phyloP scores from a whole-genome alignment of 495 filamentous ascomycete genomes.

The Talaromyces proteolyticus region DNA sequence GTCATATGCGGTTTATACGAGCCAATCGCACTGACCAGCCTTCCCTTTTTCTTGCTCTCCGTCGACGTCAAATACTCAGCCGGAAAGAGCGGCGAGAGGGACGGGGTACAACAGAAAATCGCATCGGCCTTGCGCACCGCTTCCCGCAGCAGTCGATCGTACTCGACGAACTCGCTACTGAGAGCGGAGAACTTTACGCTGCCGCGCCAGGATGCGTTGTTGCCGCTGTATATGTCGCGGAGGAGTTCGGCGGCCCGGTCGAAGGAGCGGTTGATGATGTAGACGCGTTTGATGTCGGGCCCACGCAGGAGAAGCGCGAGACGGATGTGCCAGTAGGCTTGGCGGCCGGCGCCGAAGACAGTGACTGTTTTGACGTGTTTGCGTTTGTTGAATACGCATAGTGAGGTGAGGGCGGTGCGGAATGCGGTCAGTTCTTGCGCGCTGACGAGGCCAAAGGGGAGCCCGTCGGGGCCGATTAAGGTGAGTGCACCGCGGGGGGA shows the following conservation, averaged over 20 bases:
- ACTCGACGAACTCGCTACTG: constrained; percentile 67
- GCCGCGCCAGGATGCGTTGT: constrained; percentile 45
- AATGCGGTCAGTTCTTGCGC: constrained; percentile 87
- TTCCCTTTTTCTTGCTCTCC: constrained; percentile 66
- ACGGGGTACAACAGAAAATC: constrained; percentile 78
- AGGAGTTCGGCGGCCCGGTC: constrained; percentile 51
- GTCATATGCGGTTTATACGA: constrained; percentile 81
- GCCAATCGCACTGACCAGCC: constrained; percentile 77
- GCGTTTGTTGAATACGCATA: constrained; percentile 68
- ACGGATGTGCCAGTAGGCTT: constrained; percentile 92
- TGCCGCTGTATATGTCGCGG: constrained; percentile 47
- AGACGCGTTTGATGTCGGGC: constrained; percentile 64
- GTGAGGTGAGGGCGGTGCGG: constrained; percentile 79
- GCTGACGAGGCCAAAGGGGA: constrained; percentile 73
- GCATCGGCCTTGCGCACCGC: constrained; percentile 65
- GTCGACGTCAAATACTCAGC: constrained; percentile 54
- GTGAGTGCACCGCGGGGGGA: constrained; percentile 75
- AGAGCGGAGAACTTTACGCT: constrained; percentile 65
- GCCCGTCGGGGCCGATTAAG: constrained; percentile 60
- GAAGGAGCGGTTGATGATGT: constrained; percentile 73
- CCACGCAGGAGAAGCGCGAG: constrained; percentile 71
- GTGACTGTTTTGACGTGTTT: constrained; percentile 62
- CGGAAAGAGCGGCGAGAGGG: constrained; percentile 55
- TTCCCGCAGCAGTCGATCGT: constrained; percentile 56
- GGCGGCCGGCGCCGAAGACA: constrained; percentile 85